Base-by-base conservation (phyloP, 305 asterid genomes). In the Euphrasia arctica region DNA sequence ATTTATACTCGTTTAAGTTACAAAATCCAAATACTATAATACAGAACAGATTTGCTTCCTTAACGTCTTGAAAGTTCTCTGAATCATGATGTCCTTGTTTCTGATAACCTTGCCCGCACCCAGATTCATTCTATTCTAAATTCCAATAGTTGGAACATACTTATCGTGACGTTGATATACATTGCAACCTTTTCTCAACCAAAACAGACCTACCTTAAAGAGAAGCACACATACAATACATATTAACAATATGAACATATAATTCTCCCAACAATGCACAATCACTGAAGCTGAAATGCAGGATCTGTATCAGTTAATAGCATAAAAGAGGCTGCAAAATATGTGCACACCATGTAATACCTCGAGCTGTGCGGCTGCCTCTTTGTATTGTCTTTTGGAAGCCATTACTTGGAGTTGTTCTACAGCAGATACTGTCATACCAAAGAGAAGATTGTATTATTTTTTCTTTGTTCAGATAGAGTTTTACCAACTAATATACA, bases 351-450 rank as follows among this genome's bases (percentile, higher is more conserved):
- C 60, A 57, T 51, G 68, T 72, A 71, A 74, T 85, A 92, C 98
- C 98, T 93, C 98, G 55, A 93, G 90, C 80, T 93, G 98, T 27
- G 98, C 97, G 71, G 98, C 97, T 67, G 96, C 98, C 82, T 93
- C 97, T 81, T 86, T 93, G 80, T 93, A 93, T 79, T 90, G 98
- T 55, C 96, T 82, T 80, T 90, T 93, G 65, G 97, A 93, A 70
- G 96, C 98, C 98, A 93, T 90, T 70, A 82, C 87, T 83, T 93
- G 98, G 74, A 93, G 97, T 73, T 93, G 98, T 77, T 93, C 98
- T 13, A 93, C 95, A 9, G 98, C 98, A 71, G 98, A 93, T 66
- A 90, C 98, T 93, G 88, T 64, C 78, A 71, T 56, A 70, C 64
- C 74, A 72, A 72, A 77, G 69, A 67, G 61, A 58, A 61, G 55